phyloP scores from a whole-genome alignment of 148 eudicot species.

The Chenopodium album region DNA sequence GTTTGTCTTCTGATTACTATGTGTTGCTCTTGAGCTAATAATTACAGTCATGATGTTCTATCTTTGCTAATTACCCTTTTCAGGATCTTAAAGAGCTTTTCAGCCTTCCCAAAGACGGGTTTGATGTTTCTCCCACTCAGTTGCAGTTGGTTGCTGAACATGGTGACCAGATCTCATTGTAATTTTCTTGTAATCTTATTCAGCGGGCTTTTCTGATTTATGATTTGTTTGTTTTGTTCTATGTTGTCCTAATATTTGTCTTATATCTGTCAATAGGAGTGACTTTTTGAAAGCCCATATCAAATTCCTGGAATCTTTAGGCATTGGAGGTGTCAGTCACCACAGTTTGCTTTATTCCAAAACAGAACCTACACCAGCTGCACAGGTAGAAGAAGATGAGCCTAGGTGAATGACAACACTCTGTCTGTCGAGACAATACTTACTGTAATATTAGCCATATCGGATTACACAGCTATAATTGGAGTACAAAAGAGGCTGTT shows the following conservation, averaged over 20 bases:
- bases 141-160: constrained; percentile 89
- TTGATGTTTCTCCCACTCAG: constrained; percentile 89
- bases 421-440: constrained; percentile 3
- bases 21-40: background rate
- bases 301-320: constrained; percentile 72
- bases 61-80: constrained; percentile 21
- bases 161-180: constrained; percentile 64
- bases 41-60: background rate
- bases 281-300: constrained; percentile 59
- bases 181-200: constrained; percentile 10
- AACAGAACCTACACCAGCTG: constrained; percentile 63
- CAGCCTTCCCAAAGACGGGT: constrained; percentile 86
- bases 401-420: constrained; percentile 44
- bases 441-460: background rate
- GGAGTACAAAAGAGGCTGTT: no score
- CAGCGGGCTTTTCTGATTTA: background rate
- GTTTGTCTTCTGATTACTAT: constrained; percentile 31
- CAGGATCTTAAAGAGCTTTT: constrained; percentile 93
- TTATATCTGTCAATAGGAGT: constrained; percentile 48
- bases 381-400: constrained; percentile 48
- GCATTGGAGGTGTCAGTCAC: constrained; percentile 92
- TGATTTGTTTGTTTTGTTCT: background rate
- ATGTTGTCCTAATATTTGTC: background rate
- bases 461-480: background rate
- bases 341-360: constrained; percentile 95